Conservation (phyloP, 1,284 basidiomycete species). For the Rugosomyces carneus region DNA sequence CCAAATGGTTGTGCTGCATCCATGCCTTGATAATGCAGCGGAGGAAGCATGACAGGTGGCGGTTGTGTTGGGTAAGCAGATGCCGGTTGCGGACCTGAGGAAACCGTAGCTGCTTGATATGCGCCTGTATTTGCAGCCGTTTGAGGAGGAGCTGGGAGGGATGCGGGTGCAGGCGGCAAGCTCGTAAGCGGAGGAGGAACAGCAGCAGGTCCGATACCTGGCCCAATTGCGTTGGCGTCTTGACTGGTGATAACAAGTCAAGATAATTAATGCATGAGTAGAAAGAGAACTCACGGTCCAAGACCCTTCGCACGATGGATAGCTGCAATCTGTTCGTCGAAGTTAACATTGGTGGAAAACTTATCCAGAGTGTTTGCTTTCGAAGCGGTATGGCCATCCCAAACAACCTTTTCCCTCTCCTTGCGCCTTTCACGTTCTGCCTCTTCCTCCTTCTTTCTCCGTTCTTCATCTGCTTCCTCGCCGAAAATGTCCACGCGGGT, state of each 20-base stretch:
- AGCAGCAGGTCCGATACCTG: conserved; percentile 75
- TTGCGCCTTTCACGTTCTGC: conserved; percentile 72
- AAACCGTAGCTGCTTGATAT: conserved; percentile 69
- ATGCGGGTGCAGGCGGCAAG: conserved; percentile 59
- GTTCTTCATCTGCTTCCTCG: conserved; percentile 84
- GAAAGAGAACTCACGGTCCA: conserved; percentile 53
- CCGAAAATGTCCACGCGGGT: conserved; percentile 95
- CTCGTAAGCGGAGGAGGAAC: conserved; percentile 57
- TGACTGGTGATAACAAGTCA: conserved; percentile 37
- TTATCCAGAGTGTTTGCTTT: conserved; percentile 86
- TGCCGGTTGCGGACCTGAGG: conserved; percentile 76
- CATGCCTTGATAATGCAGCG: conserved; percentile 74
- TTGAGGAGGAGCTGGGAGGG: conserved; percentile 59
- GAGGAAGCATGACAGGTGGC: conserved; percentile 74
- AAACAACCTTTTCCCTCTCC: conserved; percentile 88
- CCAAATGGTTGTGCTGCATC: conserved; percentile 73
- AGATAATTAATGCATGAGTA: conserved; percentile 10
- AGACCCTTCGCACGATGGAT: conserved; percentile 88
- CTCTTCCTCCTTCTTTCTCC: conserved; percentile 79
- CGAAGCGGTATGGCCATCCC: conserved; percentile 93
- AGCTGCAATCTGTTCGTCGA: conserved; percentile 93
- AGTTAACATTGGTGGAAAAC: conserved; percentile 85
- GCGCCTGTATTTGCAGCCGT: conserved; percentile 39
- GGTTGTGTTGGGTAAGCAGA: conserved; percentile 55
- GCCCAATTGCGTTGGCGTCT: conserved; percentile 71